Percentiles rank a stretch among this genome's conserved stretches.
These are phyloP conservation scores for Arabidopsis hybrid DNA, from an alignment of 441 rosid genomes.

Conservation along the genomic window DNA sequence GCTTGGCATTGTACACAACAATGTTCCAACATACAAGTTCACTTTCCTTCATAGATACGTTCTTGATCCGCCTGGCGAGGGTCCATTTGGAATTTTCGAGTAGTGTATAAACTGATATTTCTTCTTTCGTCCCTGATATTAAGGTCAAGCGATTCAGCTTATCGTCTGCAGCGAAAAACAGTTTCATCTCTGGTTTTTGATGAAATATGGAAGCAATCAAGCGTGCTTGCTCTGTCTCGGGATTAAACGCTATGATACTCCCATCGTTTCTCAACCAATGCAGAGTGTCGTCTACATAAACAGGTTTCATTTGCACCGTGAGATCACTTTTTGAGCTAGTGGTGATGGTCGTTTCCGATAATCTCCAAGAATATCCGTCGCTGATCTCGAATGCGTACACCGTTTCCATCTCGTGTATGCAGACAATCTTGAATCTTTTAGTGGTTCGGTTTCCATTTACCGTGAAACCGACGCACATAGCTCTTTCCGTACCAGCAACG, in stretches of 20 bases:
- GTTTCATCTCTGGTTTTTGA: background rate
- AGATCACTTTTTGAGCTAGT: background rate
- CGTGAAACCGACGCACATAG: background rate
- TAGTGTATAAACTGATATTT: conserved; percentile 4
- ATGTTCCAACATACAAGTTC: background rate
- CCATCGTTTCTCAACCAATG: conserved; percentile 24
- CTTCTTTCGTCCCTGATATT: background rate
- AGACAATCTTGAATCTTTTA: background rate
- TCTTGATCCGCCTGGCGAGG: conserved; percentile 8
- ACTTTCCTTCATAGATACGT: background rate
- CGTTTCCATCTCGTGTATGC: background rate
- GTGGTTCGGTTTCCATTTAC: background rate
- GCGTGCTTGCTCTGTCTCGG: conserved; percentile 19
- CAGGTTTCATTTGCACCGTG: background rate
- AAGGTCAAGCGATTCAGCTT: conserved; percentile 3
- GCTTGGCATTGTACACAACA: background rate
- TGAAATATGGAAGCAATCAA: background rate
- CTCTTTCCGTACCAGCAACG: background rate
- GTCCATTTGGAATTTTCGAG: background rate
- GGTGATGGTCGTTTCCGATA: conserved; percentile 9
- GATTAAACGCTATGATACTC: conserved; percentile 22
- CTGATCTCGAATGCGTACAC: conserved; percentile 8
- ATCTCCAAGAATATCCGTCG: conserved; percentile 18
- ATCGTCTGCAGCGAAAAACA: background rate
- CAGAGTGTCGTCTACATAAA: conserved; percentile 1